Conservation (phyloP, 2,329 filamentous ascomycete species). For the Nigrograna mackinnonii region DNA sequence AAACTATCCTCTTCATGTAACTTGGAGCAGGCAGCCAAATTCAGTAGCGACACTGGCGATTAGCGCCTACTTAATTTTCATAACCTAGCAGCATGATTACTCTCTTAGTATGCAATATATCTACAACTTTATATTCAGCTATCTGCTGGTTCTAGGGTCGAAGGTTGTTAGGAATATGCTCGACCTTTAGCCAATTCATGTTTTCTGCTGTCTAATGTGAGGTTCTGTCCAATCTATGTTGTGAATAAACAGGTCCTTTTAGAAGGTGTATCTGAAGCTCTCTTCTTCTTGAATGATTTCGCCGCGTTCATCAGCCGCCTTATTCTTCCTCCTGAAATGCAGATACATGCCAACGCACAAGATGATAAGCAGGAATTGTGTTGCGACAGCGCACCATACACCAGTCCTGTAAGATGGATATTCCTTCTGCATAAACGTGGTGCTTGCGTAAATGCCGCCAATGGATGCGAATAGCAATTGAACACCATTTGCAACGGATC, state of each 20-base stretch:
- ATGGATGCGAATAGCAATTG: slow-evolving; percentile 36
- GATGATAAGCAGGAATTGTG: slow-evolving; percentile 21
- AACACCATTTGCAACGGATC: slow-evolving; percentile 29
- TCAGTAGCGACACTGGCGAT: no score
- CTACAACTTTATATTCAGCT: no score
- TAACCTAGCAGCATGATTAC: no score
- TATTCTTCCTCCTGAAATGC: slow-evolving; percentile 17
- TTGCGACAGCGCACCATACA: slow-evolving; percentile 27
- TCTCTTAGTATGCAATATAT: no score
- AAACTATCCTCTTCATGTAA: no score
- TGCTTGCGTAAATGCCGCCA: slow-evolving; percentile 34
- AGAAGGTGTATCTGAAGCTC: slow-evolving; percentile 3
- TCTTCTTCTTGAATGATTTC: slow-evolving; percentile 6
- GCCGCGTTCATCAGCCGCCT: slow-evolving; percentile 7
- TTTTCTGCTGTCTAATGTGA: no score
- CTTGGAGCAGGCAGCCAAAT: no score
- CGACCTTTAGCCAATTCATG: no score
- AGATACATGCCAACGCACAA: slow-evolving; percentile 16
- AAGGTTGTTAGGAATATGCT: no score
- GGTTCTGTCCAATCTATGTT: no score
- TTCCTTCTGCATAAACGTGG: slow-evolving; percentile 35
- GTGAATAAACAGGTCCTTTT: neutral
- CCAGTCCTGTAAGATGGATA: slow-evolving; percentile 30
- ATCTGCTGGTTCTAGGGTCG: no score
- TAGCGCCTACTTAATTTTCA: no score